Conservation (phyloP, 495 filamentous ascomycete genomes). For the Lentithecium fluviatile region DNA sequence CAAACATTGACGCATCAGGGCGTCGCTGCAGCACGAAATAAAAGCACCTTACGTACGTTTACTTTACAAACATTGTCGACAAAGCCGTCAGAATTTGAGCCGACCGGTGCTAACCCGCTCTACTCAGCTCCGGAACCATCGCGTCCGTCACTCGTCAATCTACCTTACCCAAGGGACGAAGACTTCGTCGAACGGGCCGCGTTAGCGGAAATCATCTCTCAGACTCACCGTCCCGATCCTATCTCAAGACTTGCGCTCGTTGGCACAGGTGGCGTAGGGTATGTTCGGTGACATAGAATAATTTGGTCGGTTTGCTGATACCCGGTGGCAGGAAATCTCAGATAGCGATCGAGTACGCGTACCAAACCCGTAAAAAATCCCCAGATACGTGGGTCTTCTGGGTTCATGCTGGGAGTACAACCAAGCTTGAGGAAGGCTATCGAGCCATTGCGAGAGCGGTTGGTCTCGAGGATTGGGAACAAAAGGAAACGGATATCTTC, state of each 20-base stretch:
- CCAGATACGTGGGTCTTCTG: slow-evolving; percentile 53
- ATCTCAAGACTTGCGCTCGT: slow-evolving; percentile 24
- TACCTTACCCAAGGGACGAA: no score
- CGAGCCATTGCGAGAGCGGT: slow-evolving; percentile 40
- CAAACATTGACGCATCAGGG: background rate
- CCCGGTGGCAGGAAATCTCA: slow-evolving; percentile 7
- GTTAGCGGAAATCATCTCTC: slow-evolving; percentile 38
- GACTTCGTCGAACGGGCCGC: slow-evolving; percentile 46
- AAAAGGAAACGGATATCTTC: background rate
- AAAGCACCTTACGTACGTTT: background rate
- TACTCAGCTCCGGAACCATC: no score
- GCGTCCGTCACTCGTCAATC: no score
- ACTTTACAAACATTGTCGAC: no score
- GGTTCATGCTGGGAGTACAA: slow-evolving; percentile 47
- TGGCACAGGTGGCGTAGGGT: slow-evolving; percentile 51
- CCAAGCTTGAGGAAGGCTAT: slow-evolving; percentile 47
- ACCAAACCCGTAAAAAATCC: slow-evolving; percentile 41
- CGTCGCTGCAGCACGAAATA: slow-evolving; percentile 35
- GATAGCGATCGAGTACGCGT: slow-evolving; percentile 45
- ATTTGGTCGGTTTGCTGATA: background rate
- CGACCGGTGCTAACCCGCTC: no score
- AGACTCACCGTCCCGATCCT: slow-evolving; percentile 22
- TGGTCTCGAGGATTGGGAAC: background rate
- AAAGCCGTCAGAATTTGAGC: no score
- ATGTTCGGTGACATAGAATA: slow-evolving; percentile 8